Evolutionary conservation across 2,329 filamentous ascomycete genomes (phyloP).

Genomic region (Chrysoporthe deuterocubensis): DNA sequence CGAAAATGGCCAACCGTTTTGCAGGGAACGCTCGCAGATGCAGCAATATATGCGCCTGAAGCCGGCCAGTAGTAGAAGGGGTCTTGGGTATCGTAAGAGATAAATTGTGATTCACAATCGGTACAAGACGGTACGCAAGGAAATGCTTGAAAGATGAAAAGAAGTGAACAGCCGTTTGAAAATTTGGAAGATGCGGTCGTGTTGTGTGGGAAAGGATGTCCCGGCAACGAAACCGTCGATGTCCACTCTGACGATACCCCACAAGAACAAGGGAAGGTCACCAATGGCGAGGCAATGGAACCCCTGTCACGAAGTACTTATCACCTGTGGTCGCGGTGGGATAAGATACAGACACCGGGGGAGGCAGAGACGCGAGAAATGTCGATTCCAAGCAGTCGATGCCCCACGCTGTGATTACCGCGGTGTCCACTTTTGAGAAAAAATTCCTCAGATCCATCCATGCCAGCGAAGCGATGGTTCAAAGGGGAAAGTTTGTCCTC

Average conservation of each 20-base stretch:
- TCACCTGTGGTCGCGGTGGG: not conserved
- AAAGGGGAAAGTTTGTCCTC: constrained; percentile 38
- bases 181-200: constrained; percentile 19
- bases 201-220: constrained; percentile 26
- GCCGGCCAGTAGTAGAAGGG: constrained; percentile 8
- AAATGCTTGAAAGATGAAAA: constrained; percentile 21
- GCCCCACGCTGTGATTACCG: constrained; percentile 26
- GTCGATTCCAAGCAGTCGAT: constrained; percentile 17
- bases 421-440: constrained; percentile 27
- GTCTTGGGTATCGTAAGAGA: constrained; percentile 9
- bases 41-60: constrained; percentile 13
- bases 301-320: not conserved
- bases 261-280: constrained; percentile 4
- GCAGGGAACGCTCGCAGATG: constrained; percentile 8
- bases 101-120: constrained; percentile 16
- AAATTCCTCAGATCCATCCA: constrained; percentile 27
- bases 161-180: constrained; percentile 11
- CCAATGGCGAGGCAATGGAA: constrained; percentile 6
- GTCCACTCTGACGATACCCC: constrained; percentile 5
- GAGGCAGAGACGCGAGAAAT: constrained; percentile 26
- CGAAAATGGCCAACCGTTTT: constrained; percentile 18
- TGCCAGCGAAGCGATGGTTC: constrained; percentile 35
- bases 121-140: constrained; percentile 23
- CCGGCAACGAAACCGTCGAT: constrained; percentile 19
- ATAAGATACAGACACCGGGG: constrained; percentile 24